These are phyloP conservation scores for Leishmania braziliensis DNA, from an alignment of 208 protist species.

Conservation along the genomic window DNA sequence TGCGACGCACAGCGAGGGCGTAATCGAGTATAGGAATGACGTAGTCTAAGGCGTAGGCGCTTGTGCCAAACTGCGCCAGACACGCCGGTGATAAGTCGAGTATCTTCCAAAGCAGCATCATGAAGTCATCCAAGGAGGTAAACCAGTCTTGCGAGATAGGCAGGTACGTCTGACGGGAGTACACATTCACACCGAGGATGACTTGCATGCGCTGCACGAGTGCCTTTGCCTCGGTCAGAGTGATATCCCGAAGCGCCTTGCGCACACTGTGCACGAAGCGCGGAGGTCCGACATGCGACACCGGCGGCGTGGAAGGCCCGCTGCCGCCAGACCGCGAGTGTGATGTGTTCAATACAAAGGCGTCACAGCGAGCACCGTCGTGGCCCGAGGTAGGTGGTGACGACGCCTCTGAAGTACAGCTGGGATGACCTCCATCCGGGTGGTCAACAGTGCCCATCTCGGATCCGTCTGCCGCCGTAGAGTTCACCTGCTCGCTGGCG, in stretches of 20 bases:
- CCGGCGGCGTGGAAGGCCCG: background rate
- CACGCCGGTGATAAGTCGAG: conserved; percentile 73
- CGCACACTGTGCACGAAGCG: conserved; percentile 71
- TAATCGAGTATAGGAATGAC: conserved; percentile 80
- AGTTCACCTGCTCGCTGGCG: background rate
- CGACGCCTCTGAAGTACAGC: background rate
- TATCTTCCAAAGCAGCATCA: conserved; percentile 88
- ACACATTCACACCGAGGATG: conserved; percentile 64
- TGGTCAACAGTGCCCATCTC: background rate
- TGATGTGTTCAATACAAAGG: background rate
- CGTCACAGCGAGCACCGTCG: background rate
- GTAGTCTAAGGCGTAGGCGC: conserved; percentile 53
- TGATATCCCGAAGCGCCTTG: conserved; percentile 62
- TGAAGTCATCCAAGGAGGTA: conserved; percentile 66
- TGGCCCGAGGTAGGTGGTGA: background rate
- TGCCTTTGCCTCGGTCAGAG: conserved; percentile 67
- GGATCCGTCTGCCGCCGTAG: background rate
- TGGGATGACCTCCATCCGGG: background rate
- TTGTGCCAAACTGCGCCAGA: conserved; percentile 47
- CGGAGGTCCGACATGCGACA: conserved; percentile 12
- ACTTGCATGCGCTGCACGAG: conserved; percentile 49
- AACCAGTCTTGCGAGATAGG: conserved; percentile 74
- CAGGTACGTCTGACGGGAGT: conserved; percentile 66
- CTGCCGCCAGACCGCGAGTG: conserved; percentile 10
- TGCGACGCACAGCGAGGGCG: conserved; percentile 58